These are phyloP conservation scores for Chenopodium quinoa DNA, from an alignment of 148 eudicot genomes.

Conservation along the genomic window DNA sequence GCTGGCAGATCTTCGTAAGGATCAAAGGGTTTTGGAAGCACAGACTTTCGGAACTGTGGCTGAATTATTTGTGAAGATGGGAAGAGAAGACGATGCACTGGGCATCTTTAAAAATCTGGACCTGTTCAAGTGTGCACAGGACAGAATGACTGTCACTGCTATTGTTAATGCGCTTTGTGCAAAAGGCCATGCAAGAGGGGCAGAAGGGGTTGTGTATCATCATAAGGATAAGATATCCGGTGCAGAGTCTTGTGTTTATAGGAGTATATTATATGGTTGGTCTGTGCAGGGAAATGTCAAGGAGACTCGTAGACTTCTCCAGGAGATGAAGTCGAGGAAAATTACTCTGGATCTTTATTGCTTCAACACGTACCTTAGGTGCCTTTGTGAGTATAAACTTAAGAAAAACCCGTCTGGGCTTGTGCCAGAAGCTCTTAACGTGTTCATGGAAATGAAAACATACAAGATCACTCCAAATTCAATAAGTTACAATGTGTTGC, in stretches of 20 bases:
- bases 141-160: slow-evolving; percentile 41
- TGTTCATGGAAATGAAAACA: slow-evolving; percentile 61
- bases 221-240: slow-evolving; percentile 51
- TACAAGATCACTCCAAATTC: slow-evolving; percentile 45
- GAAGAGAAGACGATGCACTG: slow-evolving; percentile 60
- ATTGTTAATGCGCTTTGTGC: slow-evolving; percentile 54
- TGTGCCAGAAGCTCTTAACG: slow-evolving; percentile 63
- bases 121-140: slow-evolving; percentile 50
- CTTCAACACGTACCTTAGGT: slow-evolving; percentile 54
- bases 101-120: slow-evolving; percentile 61
- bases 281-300: slow-evolving; percentile 46
- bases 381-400: slow-evolving; percentile 56
- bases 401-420: slow-evolving; percentile 57
- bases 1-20: slow-evolving; percentile 44
- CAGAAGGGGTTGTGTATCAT: slow-evolving; percentile 54
- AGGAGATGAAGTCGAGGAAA: slow-evolving; percentile 52
- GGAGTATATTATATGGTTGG: slow-evolving; percentile 59
- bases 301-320: slow-evolving; percentile 52
- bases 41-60: slow-evolving; percentile 47
- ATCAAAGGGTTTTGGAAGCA: slow-evolving; percentile 46
- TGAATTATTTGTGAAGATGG: slow-evolving; percentile 47
- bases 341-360: slow-evolving; percentile 53
- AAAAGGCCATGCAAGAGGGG: slow-evolving; percentile 57
- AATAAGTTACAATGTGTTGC: slow-evolving; percentile 48
- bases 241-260: slow-evolving; percentile 45